Evolutionary conservation across 495 filamentous ascomycete genomes (phyloP), one percentile per base, ranked within the genome.

Genomic region (Daldinia childiae): DNA sequence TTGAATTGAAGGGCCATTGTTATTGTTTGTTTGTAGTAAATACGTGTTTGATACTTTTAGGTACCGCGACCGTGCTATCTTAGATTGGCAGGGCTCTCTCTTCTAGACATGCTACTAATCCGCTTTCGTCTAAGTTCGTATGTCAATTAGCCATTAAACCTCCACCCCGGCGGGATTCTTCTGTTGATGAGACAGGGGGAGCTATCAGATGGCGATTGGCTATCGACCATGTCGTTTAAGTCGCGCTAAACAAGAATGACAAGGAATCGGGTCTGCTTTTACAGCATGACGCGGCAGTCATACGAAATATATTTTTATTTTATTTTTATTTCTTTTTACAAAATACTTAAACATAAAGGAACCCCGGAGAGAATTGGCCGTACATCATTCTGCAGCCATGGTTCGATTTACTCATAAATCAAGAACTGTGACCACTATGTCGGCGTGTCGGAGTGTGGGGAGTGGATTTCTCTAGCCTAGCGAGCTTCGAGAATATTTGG

Each of bases 221-320:
- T 73, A 66, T 68, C 66, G 27, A 2, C 66, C 51, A 68, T 57
- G 65, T 68, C 77, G 26, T 6, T 62, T 39, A 68, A 43, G 65
- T 69, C 77, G 69, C 80, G 80, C 80, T 82, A 81, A 67, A 76
- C 78, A 79, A 73, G 79, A 67, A 62, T 14, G 51, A 74, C 65
- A 70, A 67, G 73, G 56, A 68, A 65, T 62, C 62, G 71, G 51
- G 52, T 57, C 59, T 63, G 62, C 71, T 73, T 73, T 69, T 43
- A 73, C 66, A 73, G 71, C 62, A 73, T 73, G 71, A 73, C 71
- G 71, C 71, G 71, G 66, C 71, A 48, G 50, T 43, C 52, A 32
- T 65, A 73, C 62, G 65, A 62, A 52, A 36, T 64, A 73, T 65
- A n/a, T n/a, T n/a, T n/a, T n/a, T n/a, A n/a, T n/a, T n/a, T n/a